These are phyloP conservation scores for Leptomonas pyrrhocoris DNA, from an alignment of 208 protist species.

Conservation along the genomic window DNA sequence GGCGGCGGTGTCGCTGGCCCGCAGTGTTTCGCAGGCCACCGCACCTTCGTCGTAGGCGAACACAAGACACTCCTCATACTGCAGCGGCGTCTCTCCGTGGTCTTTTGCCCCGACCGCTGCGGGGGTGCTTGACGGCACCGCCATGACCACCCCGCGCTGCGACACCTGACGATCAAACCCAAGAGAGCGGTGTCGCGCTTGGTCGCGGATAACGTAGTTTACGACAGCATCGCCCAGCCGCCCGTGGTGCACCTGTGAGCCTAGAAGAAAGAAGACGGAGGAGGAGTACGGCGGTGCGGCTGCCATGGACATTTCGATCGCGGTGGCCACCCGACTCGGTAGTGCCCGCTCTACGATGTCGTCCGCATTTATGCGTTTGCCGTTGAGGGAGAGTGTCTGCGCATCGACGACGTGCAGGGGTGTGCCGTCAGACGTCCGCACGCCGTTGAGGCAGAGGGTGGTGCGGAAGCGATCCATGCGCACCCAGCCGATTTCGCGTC, in stretches of 20 bases:
- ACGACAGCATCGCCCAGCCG: constrained; percentile 37
- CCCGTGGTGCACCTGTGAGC: constrained; percentile 22
- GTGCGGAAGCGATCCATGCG: constrained; percentile 49
- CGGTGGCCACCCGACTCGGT: constrained; percentile 43
- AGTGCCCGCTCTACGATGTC: constrained; percentile 48
- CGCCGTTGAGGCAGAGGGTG: constrained; percentile 47
- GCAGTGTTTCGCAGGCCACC: constrained; percentile 40
- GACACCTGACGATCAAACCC: constrained; percentile 26
- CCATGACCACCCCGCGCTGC: constrained; percentile 6
- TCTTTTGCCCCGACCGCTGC: not conserved
- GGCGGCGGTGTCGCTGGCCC: constrained; percentile 12
- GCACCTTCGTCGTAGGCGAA: constrained; percentile 56
- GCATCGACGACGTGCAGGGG: constrained; percentile 28
- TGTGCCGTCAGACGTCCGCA: constrained; percentile 29
- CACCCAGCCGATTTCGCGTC: not conserved
- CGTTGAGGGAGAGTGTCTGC: constrained; percentile 32
- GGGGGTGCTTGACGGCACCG: not conserved
- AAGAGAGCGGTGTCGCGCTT: constrained; percentile 12
- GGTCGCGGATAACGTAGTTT: constrained; percentile 27
- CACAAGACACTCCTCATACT: constrained; percentile 62
- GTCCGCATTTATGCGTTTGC: constrained; percentile 27
- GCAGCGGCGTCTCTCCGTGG: not conserved
- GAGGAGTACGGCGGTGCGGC: constrained; percentile 39
- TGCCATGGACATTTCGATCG: constrained; percentile 36
- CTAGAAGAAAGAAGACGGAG: constrained; percentile 45